Conservation (phyloP, 257 asterid genomes). For the Jacaranda copaia region DNA sequence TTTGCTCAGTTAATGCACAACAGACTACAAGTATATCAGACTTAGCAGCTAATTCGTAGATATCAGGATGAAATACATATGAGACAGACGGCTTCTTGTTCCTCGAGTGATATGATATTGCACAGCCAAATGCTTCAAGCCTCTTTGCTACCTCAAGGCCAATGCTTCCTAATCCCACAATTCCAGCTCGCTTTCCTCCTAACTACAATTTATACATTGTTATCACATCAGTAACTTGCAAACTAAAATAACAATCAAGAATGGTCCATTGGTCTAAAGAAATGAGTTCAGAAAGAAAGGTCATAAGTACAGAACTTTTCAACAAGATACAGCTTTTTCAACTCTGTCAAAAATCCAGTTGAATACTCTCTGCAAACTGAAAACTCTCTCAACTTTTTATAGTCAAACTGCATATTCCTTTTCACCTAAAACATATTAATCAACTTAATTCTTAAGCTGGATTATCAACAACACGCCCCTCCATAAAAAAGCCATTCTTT, state of each 20-base stretch:
- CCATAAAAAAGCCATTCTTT: too few relatives aligned
- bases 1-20: constrained; percentile 69
- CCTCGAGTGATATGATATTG: constrained; percentile 64
- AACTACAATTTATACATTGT: constrained; percentile 41
- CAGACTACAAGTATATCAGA: constrained; percentile 64
- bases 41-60: constrained; percentile 53
- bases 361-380: too few relatives aligned
- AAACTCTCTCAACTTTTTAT: neutral
- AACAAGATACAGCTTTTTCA: too few relatives aligned
- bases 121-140: constrained; percentile 72
- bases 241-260: too few relatives aligned
- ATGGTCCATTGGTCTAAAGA: neutral
- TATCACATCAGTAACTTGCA: neutral
- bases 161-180: constrained; percentile 88
- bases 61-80: constrained; percentile 45
- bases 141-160: constrained; percentile 79
- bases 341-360: too few relatives aligned
- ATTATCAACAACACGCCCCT: too few relatives aligned
- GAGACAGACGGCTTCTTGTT: constrained; percentile 49
- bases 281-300: too few relatives aligned
- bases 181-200: constrained; percentile 73
- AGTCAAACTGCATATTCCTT: neutral
- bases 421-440: neutral
- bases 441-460: neutral
- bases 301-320: too few relatives aligned